These are phyloP conservation scores for Saturnispora kantuleensis DNA, from an alignment of 805 yeast genomes.

Conservation along the genomic window DNA sequence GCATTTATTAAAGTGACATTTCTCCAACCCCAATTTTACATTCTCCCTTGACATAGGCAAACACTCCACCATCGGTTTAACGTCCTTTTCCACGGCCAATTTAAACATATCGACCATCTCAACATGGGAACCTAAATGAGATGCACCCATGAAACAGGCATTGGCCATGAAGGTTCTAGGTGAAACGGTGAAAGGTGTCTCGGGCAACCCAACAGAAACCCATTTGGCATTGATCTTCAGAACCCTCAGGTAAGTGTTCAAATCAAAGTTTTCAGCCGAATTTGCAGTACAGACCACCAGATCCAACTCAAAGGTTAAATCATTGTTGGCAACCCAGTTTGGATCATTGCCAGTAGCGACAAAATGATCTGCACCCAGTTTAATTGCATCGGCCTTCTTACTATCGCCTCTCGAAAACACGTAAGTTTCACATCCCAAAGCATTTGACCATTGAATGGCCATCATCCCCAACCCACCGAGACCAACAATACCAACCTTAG, in stretches of 20 bases:
- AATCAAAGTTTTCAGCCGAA: slow-evolving; percentile 38
- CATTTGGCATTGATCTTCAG: slow-evolving; percentile 51
- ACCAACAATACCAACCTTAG: slow-evolving; percentile 50
- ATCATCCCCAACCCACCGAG: slow-evolving; percentile 63
- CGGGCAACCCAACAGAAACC: slow-evolving; percentile 62
- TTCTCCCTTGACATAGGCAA: slow-evolving; percentile 44
- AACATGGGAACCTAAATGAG: slow-evolving; percentile 49
- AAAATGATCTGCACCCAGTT: slow-evolving; percentile 47
- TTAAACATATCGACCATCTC: slow-evolving; percentile 62
- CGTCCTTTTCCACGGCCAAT: slow-evolving; percentile 47
- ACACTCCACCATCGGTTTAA: slow-evolving; percentile 56
- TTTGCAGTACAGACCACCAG: slow-evolving; percentile 45
- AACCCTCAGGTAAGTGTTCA: slow-evolving; percentile 36
- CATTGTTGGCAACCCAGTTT: slow-evolving; percentile 21
- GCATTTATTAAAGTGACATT: slow-evolving; percentile 45
- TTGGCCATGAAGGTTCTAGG: slow-evolving; percentile 33
- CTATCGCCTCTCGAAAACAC: slow-evolving; percentile 43
- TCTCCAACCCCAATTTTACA: slow-evolving; percentile 45
- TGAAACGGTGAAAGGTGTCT: slow-evolving; percentile 32
- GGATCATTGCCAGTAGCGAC: slow-evolving; percentile 38
- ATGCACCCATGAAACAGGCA: slow-evolving; percentile 47
- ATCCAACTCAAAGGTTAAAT: slow-evolving; percentile 31
- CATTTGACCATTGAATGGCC: slow-evolving; percentile 50
- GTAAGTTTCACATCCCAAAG: slow-evolving; percentile 53
- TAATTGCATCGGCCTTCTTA: slow-evolving; percentile 42